These are phyloP conservation scores for Raffaelea albimanens DNA, from an alignment of 2,329 filamentous ascomycete genomes.

Conservation along the genomic window DNA sequence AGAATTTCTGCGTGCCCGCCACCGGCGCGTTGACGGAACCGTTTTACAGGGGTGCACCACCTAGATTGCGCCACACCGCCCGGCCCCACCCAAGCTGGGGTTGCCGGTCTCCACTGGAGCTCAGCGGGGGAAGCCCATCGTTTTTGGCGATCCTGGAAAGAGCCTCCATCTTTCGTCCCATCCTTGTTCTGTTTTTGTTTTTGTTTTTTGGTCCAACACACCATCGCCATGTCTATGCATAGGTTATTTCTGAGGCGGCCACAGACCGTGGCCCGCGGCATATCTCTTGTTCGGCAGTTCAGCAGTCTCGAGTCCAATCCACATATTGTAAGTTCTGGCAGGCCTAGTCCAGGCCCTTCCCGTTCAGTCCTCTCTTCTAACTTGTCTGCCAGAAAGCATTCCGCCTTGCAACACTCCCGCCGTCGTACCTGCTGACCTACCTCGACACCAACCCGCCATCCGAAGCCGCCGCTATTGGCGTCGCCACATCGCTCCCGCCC, in stretches of 20 bases:
- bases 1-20: slow-evolving; percentile 5
- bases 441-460: slow-evolving; percentile 49
- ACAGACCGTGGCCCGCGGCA: slow-evolving; percentile 11
- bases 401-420: slow-evolving; percentile 33
- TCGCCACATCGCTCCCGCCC: slow-evolving; percentile 47
- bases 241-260: slow-evolving; percentile 15
- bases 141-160: neutral
- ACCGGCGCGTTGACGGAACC: neutral
- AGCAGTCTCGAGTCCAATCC: slow-evolving; percentile 41
- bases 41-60: neutral
- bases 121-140: slow-evolving; percentile 5
- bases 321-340: slow-evolving; percentile 34
- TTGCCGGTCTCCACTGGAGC: slow-evolving; percentile 1
- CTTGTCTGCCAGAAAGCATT: slow-evolving; percentile 43
- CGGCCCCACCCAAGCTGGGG: neutral
- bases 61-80: slow-evolving; percentile 7
- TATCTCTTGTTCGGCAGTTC: slow-evolving; percentile 21
- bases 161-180: neutral
- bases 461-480: slow-evolving; percentile 46
- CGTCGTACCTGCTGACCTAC: slow-evolving; percentile 46
- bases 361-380: neutral
- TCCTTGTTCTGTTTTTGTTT: neutral
- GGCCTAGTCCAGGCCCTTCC: neutral
- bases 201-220: no score
- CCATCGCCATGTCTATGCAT: slow-evolving; percentile 15